Percentiles rank a stretch among this genome's conserved stretches.
These are phyloP conservation scores for Ophiostoma sp. DNA, from an alignment of 2,329 filamentous ascomycete species.

Conservation along the genomic window DNA sequence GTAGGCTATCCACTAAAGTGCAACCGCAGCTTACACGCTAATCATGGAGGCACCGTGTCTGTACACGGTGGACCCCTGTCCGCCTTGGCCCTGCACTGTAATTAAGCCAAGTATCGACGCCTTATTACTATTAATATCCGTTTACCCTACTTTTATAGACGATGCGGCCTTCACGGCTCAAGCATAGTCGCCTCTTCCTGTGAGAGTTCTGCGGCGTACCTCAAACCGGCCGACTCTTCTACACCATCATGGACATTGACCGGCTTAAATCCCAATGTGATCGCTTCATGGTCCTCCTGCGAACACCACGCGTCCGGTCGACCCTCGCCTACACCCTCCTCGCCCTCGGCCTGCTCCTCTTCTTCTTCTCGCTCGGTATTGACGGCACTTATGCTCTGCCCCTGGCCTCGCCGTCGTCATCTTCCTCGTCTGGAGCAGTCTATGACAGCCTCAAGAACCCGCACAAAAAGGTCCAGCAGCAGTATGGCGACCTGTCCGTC, in stretches of 20 bases:
- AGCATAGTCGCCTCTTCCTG: not conserved
- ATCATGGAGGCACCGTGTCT: not conserved
- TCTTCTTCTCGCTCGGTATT: not conserved
- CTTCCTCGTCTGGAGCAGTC: not conserved
- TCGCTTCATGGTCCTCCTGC: not conserved
- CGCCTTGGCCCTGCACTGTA: not conserved
- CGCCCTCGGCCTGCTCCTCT: not conserved
- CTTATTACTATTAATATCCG: not conserved
- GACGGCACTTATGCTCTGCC: not conserved
- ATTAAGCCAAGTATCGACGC: not conserved
- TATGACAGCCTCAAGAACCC: not conserved
- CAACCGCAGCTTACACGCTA: not conserved
- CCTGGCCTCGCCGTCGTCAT: not conserved
- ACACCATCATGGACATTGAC: not conserved
- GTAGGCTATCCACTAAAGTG: not conserved
- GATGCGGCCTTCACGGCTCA: not conserved
- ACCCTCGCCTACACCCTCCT: not conserved
- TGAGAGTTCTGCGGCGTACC: not conserved
- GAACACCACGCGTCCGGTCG: constrained; percentile 1
- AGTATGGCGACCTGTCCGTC: constrained; percentile 34
- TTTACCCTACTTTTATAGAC: not conserved
- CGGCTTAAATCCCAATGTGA: not conserved
- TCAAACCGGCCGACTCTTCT: not conserved
- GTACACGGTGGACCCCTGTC: constrained; percentile 2
- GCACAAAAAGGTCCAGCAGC: not conserved